These are phyloP conservation scores for Trichoderma sp. DNA, from an alignment of 2,329 filamentous ascomycete species.

Conservation along the genomic window DNA sequence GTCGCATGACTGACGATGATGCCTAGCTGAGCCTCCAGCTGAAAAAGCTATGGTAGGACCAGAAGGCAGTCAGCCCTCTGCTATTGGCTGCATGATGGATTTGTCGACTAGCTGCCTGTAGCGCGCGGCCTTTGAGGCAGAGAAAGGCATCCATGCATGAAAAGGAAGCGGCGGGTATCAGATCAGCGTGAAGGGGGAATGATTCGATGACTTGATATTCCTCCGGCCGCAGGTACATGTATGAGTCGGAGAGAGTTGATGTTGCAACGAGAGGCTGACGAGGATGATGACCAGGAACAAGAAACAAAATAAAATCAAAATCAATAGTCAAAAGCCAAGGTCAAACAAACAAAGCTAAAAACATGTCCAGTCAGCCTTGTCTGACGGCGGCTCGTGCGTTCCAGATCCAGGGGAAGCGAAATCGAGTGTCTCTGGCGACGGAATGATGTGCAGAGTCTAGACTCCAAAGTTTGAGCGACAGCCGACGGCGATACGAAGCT, in stretches of 20 bases:
- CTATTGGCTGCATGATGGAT: slow-evolving; percentile 11
- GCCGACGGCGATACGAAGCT: slow-evolving; percentile 10
- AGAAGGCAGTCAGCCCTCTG: neutral
- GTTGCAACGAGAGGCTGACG: neutral
- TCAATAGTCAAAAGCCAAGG: neutral
- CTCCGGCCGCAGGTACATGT: neutral
- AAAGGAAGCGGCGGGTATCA: neutral
- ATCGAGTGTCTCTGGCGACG: neutral
- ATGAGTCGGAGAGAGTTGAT: neutral
- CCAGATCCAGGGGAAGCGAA: slow-evolving; percentile 12
- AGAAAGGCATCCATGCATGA: slow-evolving; percentile 16
- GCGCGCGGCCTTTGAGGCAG: slow-evolving; percentile 1
- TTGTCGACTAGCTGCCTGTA: neutral
- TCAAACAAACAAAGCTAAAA: neutral
- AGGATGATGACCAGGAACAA: neutral
- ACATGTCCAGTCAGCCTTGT: neutral
- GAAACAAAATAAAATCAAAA: neutral
- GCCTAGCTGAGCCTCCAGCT: slow-evolving; percentile 17
- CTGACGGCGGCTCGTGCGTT: neutral
- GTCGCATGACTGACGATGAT: slow-evolving; percentile 14
- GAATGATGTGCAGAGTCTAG: slow-evolving; percentile 4
- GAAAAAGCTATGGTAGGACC: slow-evolving; percentile 8
- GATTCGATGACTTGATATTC: neutral
- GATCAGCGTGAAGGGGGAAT: neutral
- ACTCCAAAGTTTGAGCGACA: neutral